Evolutionary conservation across 345 rosid genomes (phyloP), one percentile per base, ranked within the genome.

Genomic region (Populus ilicifolia): DNA sequence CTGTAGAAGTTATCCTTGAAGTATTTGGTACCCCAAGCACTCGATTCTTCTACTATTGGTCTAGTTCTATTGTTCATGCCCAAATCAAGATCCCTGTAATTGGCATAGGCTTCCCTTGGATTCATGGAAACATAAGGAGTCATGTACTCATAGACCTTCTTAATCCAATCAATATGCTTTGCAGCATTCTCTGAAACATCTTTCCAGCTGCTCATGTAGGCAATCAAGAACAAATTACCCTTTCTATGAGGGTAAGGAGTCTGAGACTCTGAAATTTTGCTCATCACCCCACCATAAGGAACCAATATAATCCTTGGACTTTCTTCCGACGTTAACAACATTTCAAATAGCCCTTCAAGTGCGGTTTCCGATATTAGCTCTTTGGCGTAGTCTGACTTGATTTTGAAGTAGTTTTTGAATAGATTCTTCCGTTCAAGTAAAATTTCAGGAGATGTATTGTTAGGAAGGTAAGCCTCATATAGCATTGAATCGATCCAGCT

Each of bases 51-150:
- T 13, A 68, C 69, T 43, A 30, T 69, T 38, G 73, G 18, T 54
- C 21, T 69, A 5, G 21, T 9, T 4, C 43, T 12, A 41, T 77
- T 69, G 61, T 44, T 70, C 54, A 61, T 77, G 6, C 79, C 79
- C 41, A 77, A 7, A 69, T 77, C 79, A 69, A 77, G 64, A 29
- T 77, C 79, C 54, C 74, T 77, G 39, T 69, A 77, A 41, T 77
- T 77, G 29, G 69, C 65, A 56, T 77, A 77, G 18, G 79, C 73
- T 4, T 50, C 36, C 35, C 79, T 77, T 41, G 79, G 79, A 17
- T n/a, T 16, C 74, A 9, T 41, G 23, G 74, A 69, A 41, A 69
- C 79, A 44, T 69, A 77, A 39, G 79, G 74, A 5, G 59, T 43
- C 79, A 77, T 77, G 79, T 77, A 77, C 17, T 59, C 38, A 33